These are phyloP conservation scores for Neurospora sublineolata DNA, from an alignment of 495 filamentous ascomycete species.

Conservation along the genomic window DNA sequence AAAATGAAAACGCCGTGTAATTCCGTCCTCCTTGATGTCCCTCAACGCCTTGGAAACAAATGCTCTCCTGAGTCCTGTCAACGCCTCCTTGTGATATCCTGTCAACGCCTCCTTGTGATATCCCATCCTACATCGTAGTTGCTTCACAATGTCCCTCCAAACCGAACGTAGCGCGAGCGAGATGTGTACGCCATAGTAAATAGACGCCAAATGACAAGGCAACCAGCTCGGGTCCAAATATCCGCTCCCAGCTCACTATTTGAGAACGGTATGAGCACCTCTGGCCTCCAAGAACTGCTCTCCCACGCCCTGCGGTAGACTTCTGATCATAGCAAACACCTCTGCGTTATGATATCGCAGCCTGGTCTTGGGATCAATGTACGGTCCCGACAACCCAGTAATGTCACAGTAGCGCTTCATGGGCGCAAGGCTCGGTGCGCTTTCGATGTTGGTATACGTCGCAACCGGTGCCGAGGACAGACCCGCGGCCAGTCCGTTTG, in stretches of 20 bases:
- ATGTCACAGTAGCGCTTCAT: conserved; percentile 85
- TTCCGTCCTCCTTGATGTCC: not conserved
- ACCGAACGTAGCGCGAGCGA: not conserved
- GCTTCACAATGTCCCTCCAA: not conserved
- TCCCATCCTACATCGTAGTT: not conserved
- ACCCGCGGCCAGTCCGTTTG: conserved; percentile 17
- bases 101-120: not conserved
- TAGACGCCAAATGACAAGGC: not conserved
- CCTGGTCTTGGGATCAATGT: conserved; percentile 87
- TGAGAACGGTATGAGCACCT: conserved; percentile 85
- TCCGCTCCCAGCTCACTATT: conserved; percentile 29
- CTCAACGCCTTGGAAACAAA: not conserved
- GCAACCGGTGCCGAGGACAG: conserved; percentile 53
- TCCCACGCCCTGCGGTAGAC: conserved; percentile 61
- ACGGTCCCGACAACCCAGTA: conserved; percentile 77
- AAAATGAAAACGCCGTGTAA: not conserved
- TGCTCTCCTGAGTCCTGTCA: not conserved
- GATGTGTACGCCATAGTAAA: not conserved
- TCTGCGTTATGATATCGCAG: conserved; percentile 83
- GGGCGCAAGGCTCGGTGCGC: conserved; percentile 69
- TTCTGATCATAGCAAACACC: conserved; percentile 70
- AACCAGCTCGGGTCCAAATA: not conserved
- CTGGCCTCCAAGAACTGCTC: conserved; percentile 83
- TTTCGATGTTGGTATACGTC: conserved; percentile 92
- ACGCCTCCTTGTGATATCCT: not conserved